Evolutionary conservation across 495 filamentous ascomycete genomes (phyloP).

Genomic region (Margaritispora aquatica): DNA sequence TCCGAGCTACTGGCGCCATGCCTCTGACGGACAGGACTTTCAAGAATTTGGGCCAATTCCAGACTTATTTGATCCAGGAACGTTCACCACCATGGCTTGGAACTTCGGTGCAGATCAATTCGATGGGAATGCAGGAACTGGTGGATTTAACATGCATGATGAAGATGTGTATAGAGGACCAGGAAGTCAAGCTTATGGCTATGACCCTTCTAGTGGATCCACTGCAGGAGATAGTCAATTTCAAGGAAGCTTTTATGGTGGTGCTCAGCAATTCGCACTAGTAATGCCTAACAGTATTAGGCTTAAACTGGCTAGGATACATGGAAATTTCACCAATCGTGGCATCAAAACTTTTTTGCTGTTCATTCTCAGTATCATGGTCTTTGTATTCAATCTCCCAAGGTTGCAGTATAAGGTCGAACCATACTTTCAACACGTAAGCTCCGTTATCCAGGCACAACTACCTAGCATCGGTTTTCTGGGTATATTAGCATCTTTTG

Average conservation of each 20-base stretch:
- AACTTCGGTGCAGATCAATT: slow-evolving; percentile 1
- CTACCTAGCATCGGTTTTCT: slow-evolving; percentile 11
- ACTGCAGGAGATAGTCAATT: slow-evolving; percentile 9
- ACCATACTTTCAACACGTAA: background rate
- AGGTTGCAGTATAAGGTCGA: slow-evolving; percentile 3
- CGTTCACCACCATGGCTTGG: background rate
- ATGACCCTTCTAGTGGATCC: slow-evolving; percentile 1
- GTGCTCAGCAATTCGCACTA: background rate
- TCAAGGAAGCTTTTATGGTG: slow-evolving; percentile 7
- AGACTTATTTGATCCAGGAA: background rate
- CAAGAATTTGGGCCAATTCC: background rate
- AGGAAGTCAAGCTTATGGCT: slow-evolving; percentile 4
- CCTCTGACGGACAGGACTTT: slow-evolving; percentile 12
- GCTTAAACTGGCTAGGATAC: background rate
- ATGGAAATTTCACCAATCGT: background rate
- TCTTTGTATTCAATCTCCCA: slow-evolving; percentile 7
- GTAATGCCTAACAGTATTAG: background rate
- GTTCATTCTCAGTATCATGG: slow-evolving; percentile 6
- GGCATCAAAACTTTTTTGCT: background rate
- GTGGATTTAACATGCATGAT: slow-evolving; percentile 9
- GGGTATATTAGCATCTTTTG: slow-evolving; percentile 9
- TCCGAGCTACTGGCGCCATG: slow-evolving; percentile 2
- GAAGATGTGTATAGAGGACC: slow-evolving; percentile 6
- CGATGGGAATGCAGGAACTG: background rate
- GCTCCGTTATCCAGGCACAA: background rate